Conservation (phyloP, 2,329 filamentous ascomycete genomes). For the Dactylella cylindrospora region DNA sequence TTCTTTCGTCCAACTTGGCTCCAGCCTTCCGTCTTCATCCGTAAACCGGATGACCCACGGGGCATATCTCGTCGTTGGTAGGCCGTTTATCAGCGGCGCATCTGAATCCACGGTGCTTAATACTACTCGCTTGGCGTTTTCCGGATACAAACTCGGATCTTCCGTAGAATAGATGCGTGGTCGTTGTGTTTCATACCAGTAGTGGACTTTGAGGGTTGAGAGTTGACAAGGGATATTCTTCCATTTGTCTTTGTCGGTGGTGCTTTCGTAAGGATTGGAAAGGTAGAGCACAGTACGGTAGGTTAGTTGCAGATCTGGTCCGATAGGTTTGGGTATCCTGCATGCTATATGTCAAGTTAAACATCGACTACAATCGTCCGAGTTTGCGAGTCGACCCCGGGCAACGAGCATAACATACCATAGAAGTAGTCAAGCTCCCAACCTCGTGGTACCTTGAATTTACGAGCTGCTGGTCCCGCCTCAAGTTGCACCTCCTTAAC, state of each 20-base stretch:
- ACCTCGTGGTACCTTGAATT: not conserved
- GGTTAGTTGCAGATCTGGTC: slow-evolving; percentile 37
- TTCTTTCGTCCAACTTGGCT: slow-evolving; percentile 10
- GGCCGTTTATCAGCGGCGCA: slow-evolving; percentile 9
- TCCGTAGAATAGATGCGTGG: not conserved
- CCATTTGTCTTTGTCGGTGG: slow-evolving; percentile 11
- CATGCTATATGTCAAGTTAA: not conserved
- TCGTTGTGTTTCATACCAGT: slow-evolving; percentile 23
- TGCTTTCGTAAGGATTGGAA: slow-evolving; percentile 17
- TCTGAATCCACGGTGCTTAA: slow-evolving; percentile 1
- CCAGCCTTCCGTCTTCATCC: slow-evolving; percentile 11
- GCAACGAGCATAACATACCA: not conserved
- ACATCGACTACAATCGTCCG: not conserved
- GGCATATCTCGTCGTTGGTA: not conserved
- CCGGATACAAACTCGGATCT: too few species aligned
- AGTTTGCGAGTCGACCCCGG: not conserved
- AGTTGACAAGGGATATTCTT: slow-evolving; percentile 26
- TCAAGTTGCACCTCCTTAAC: slow-evolving; percentile 2
- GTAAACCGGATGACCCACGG: slow-evolving; percentile 7
- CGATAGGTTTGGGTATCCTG: not conserved
- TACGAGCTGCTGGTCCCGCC: not conserved
- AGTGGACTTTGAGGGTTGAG: slow-evolving; percentile 8
- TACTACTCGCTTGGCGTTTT: not conserved
- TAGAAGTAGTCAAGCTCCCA: slow-evolving; percentile 16
- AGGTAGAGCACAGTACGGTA: slow-evolving; percentile 17